Evolutionary conservation across 441 rosid species (phyloP).

Genomic region (Bruguiera hainesii): DNA sequence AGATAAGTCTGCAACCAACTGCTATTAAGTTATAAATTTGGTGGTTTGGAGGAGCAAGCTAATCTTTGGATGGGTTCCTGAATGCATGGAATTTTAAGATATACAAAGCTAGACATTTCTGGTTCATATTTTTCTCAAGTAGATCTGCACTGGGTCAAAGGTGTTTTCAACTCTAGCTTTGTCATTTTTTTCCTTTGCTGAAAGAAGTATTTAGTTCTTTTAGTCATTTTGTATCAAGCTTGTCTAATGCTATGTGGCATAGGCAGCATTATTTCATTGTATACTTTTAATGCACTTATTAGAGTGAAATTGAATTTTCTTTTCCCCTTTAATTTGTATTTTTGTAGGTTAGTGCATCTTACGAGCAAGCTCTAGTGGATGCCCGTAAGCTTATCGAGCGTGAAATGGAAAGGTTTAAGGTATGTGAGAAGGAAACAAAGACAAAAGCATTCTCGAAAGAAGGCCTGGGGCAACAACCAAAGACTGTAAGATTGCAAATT

Average conservation of each 20-base stretch:
- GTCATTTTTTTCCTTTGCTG: too few relatives aligned
- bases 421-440: conserved; percentile 99
- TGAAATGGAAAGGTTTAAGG: conserved; percentile 99
- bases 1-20: too few relatives aligned
- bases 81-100: conserved; percentile 2
- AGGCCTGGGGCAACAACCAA: conserved; percentile 98
- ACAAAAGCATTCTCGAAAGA: conserved; percentile 99
- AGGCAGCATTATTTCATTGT: conserved; percentile 10
- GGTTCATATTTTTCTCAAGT: not conserved
- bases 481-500: conserved; percentile 66
- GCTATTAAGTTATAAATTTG: too few relatives aligned
- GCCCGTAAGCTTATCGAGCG: conserved; percentile 84
- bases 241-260: not conserved
- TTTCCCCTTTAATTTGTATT: conserved; percentile 30
- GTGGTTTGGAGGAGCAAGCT: not conserved
- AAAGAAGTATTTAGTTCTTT: not conserved
- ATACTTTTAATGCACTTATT: conserved; percentile 10
- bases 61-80: not conserved
- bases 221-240: not conserved
- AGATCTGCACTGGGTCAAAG: not conserved
- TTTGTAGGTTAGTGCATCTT: conserved; percentile 92
- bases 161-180: conserved; percentile 2
- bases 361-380: conserved; percentile 90
- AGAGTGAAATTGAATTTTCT: conserved; percentile 12
- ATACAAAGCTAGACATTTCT: not conserved